These are phyloP conservation scores for Wickerhamomyces sydowiorum DNA, from an alignment of 805 yeast genomes.

Conservation along the genomic window DNA sequence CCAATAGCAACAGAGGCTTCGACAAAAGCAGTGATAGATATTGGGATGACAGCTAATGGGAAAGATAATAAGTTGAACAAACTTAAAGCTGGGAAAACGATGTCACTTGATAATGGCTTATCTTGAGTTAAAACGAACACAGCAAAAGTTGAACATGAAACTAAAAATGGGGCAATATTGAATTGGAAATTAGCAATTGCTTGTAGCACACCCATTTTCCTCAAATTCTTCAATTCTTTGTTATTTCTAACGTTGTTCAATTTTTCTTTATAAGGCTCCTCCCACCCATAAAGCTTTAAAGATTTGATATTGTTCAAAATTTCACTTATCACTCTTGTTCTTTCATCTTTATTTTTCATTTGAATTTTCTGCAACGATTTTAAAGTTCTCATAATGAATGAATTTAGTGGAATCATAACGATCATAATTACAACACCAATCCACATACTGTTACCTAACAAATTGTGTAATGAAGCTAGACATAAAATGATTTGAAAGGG, in stretches of 20 bases:
- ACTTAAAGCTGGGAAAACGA: conserved; percentile 87
- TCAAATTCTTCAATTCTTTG: conserved; percentile 73
- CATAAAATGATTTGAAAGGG: conserved; percentile 84
- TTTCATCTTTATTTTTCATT: conserved; percentile 86
- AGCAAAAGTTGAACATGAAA: conserved; percentile 86
- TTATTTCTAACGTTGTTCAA: conserved; percentile 82
- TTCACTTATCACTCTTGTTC: conserved; percentile 86
- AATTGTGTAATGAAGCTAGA: conserved; percentile 60
- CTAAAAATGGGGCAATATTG: conserved; percentile 83
- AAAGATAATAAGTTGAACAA: conserved; percentile 83
- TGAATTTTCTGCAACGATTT: conserved; percentile 74
- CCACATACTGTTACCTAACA: conserved; percentile 92
- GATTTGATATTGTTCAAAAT: conserved; percentile 89
- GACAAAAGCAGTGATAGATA: conserved; percentile 76
- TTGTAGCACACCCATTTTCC: conserved; percentile 62
- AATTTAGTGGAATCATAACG: conserved; percentile 75
- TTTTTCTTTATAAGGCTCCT: conserved; percentile 70
- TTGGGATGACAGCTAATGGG: conserved; percentile 91
- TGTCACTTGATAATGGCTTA: conserved; percentile 75
- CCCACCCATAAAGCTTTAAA: conserved; percentile 95
- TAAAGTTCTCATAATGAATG: conserved; percentile 59
- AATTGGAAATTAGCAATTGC: conserved; percentile 74
- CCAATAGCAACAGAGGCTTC: conserved; percentile 83
- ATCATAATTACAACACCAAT: conserved; percentile 81
- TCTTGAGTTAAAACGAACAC: conserved; percentile 57